Base-by-base conservation (phyloP, 2,329 filamentous ascomycete species). In the Colletotrichum limetticola region DNA sequence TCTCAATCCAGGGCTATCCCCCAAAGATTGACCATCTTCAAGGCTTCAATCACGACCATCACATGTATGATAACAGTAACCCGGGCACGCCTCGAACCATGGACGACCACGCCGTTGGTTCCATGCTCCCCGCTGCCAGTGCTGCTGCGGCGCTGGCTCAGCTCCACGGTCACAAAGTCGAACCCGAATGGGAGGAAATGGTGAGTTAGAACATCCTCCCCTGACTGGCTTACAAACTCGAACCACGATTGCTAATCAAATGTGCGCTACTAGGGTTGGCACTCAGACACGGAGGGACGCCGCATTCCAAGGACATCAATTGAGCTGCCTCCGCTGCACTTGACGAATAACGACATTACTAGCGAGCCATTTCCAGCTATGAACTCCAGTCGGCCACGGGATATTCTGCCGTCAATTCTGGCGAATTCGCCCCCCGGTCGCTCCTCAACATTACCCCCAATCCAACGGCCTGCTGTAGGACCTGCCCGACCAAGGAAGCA, bases 71-170 rank as follows among this genome's bases (percentile, higher is more conserved):
- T 73, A 89, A 88, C 72, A 92, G 89, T 82, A 89, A 89, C 66
- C 90, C 91, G n/a, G 90, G 88, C 67, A 93, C 92, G 60, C 91
- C 93, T 74, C 89, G 93, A 78, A 88, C 88, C 69, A 84, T 90
- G 61, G 94, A 95, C 76, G 93, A 97, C 75, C 88, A 91, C 83
- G 83, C 89, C 79, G 86, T 92, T 78, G 87, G 88, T 82, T 89
- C 87, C 78, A 86, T 90, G 81, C 88, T 89, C 78, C 92, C 89
- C 78, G 91, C 92, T 72, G 92, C 92, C 70, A 94, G 91, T 78
- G 95, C 95, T 67, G 95, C 95, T 59, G 94, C 94, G 65, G 95
- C 94, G 58, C 87, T 98, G 74, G 94, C 95, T 58, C 94, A 97
- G 85, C 88, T 98, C 80, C 88, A 90, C 78, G 92, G 91, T 79